These are phyloP conservation scores for Pichia sp. DNA, from an alignment of 1,139 yeast species.

Conservation along the genomic window DNA sequence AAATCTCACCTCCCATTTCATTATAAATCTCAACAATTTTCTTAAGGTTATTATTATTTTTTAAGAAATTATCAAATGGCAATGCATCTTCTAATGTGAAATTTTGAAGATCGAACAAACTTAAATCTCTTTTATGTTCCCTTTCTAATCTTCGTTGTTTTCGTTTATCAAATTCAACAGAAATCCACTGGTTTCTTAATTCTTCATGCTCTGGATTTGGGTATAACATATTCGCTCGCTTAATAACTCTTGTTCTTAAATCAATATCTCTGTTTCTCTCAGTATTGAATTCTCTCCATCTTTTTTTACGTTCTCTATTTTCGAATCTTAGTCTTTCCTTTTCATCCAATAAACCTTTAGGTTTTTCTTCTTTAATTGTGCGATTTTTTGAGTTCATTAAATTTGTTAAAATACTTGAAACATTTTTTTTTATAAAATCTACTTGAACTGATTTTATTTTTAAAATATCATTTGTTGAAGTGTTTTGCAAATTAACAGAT, in stretches of 20 bases:
- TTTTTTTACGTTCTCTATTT: conserved; percentile 79
- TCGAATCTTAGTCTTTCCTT: conserved; percentile 61
- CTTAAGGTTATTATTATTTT: conserved; percentile 8
- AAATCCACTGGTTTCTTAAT: conserved; percentile 67
- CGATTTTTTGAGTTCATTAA: conserved; percentile 10
- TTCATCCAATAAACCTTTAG: conserved; percentile 17
- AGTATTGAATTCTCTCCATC: conserved; percentile 82
- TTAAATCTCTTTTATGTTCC: conserved; percentile 31
- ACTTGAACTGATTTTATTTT: conserved; percentile 16
- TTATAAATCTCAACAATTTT: conserved; percentile 15
- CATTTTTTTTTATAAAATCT: conserved; percentile 12
- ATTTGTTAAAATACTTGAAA: conserved; percentile 18
- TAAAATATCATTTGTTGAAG: conserved; percentile 13
- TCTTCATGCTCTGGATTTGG: conserved; percentile 53
- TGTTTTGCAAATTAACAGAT: conserved; percentile 10
- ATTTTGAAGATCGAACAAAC: conserved; percentile 7
- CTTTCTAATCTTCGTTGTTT: conserved; percentile 49
- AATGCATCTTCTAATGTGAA: conserved; percentile 9
- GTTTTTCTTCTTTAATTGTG: neutral
- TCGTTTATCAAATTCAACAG: conserved; percentile 61
- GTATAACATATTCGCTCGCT: conserved; percentile 61
- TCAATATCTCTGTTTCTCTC: conserved; percentile 86
- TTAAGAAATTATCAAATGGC: conserved; percentile 15
- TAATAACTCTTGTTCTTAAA: conserved; percentile 66
- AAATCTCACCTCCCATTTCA: conserved; percentile 20